Evolutionary conservation across 2,329 filamentous ascomycete species (phyloP).

Genomic region (Colletotrichum agaves): DNA sequence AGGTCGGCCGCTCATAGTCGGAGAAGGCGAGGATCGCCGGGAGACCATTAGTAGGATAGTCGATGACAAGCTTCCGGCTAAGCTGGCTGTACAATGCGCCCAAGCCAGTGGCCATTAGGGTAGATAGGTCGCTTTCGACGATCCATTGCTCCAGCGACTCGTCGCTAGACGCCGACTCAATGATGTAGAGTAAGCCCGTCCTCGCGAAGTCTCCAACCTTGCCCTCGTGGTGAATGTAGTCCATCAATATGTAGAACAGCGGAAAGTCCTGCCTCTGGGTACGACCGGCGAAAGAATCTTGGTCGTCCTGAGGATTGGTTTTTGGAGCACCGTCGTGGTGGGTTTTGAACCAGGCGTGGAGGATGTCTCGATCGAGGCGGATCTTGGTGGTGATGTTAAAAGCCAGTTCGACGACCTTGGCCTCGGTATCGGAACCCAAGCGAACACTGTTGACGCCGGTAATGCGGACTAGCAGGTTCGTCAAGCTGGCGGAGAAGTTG

Average conservation of each 20-base stretch:
- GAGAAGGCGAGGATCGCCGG: conserved; percentile 89
- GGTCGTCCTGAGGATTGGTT: conserved; percentile 64
- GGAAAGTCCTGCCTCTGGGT: conserved; percentile 95
- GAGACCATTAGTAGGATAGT: conserved; percentile 77
- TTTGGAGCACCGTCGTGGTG: conserved; percentile 49
- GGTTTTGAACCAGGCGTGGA: conserved; percentile 91
- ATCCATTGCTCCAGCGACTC: conserved; percentile 92
- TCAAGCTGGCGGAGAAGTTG: conserved; percentile 86
- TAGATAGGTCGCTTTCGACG: conserved; percentile 94
- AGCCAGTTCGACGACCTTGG: conserved; percentile 88
- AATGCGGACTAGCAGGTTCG: conserved; percentile 85
- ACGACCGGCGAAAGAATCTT: conserved; percentile 83
- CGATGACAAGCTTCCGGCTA: conserved; percentile 82
- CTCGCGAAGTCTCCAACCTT: conserved; percentile 95
- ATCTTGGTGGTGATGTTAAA: conserved; percentile 99
- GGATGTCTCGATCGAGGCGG: conserved; percentile 83
- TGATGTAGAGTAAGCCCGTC: conserved; percentile 93
- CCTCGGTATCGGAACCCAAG: conserved; percentile 84
- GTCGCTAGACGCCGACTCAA: conserved; percentile 89
- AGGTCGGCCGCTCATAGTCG: conserved; percentile 82
- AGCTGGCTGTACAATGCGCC: conserved; percentile 78
- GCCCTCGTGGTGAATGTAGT: conserved; percentile 96
- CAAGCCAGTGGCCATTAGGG: conserved; percentile 94
- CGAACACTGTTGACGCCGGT: conserved; percentile 78
- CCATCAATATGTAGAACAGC: conserved; percentile 92